Evolutionary conservation across 176 grass and related monocot species (phyloP), one percentile per base, ranked within the genome.

Genomic region (Zea luxurians): DNA sequence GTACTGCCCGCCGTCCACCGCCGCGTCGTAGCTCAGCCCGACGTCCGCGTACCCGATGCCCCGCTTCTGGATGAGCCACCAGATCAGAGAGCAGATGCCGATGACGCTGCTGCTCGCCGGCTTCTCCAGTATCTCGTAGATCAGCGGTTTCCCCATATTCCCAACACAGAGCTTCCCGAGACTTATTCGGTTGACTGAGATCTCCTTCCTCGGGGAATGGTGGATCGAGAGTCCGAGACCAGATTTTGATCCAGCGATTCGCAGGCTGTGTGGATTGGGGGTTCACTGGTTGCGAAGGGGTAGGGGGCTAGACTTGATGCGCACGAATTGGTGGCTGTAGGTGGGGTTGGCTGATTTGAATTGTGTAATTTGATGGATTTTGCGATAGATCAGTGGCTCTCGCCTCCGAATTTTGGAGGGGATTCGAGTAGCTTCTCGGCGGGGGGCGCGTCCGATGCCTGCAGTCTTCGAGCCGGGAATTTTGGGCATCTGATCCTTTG

Each of bases 21-120:
- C 88, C 5, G 90, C 54, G 60, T 99, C 96, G 38, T 96, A 99
- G 83, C 96, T 96, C 78, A 99, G 88, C 5, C 96, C 96, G 8
- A 99, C 96, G 50, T 91, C 88, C n/a, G 78, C 57, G 64, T 99
- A 99, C 64, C 92, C 88, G n/a, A 91, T 75, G 76, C 84, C 77
- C 72, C 85, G 85, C 83, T 99, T 96, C 84, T 99, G 96, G 86
- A 99, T 91, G 54, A 93, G 81, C 81, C 86, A 95, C 96, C 96
- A 99, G 83, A 99, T 99, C 41, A 88, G 73, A 12, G 90, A 91
- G 76, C 96, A 99, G 55, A 96, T 60, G 55, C 80, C 83, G 38
- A 99, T 99, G 73, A 99, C 66, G 67, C 81, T 79, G 55, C 90
- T 99, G 58, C 84, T 99, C 0, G 88, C 96, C 45, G 96, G 96